Conservation (phyloP, 176 grass and related monocot species). For the Cenchrus purpureus region DNA sequence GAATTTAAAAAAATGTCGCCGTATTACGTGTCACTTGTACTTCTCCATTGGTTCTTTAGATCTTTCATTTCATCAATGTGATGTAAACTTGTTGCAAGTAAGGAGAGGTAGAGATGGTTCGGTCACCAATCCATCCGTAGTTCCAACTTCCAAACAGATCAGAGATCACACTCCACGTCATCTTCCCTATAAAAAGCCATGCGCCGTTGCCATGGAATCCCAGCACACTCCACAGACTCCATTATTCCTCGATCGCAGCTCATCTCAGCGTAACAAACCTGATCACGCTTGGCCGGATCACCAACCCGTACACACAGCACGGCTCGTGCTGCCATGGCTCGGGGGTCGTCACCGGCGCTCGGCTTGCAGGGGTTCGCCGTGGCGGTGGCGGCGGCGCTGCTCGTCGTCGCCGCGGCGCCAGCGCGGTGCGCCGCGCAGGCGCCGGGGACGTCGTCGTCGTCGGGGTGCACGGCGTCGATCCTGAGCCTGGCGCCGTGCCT, state of each 20-base stretch:
- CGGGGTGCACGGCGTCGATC: not conserved
- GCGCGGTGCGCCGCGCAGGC: slow-evolving; percentile 12
- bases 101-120: not conserved
- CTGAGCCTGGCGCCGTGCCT: slow-evolving; percentile 7
- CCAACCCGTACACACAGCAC: not conserved
- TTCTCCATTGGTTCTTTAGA: not conserved
- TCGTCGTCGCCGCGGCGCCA: not conserved
- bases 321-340: not conserved
- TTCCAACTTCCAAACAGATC: not conserved
- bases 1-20: not conserved
- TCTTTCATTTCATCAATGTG: not conserved
- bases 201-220: not conserved
- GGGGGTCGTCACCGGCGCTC: not conserved
- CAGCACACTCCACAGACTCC: not conserved
- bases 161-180: not conserved
- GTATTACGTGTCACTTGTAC: not conserved
- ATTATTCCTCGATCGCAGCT: no score
- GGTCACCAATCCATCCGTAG: not conserved
- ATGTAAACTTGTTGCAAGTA: not conserved
- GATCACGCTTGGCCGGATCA: not conserved
- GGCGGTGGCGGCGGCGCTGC: not conserved
- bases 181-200: not conserved
- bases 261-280: no score
- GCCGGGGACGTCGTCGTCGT: not conserved
- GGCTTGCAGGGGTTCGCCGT: not conserved